Evolutionary conservation across 345 rosid species (phyloP).

Genomic region (Citrus medica): DNA sequence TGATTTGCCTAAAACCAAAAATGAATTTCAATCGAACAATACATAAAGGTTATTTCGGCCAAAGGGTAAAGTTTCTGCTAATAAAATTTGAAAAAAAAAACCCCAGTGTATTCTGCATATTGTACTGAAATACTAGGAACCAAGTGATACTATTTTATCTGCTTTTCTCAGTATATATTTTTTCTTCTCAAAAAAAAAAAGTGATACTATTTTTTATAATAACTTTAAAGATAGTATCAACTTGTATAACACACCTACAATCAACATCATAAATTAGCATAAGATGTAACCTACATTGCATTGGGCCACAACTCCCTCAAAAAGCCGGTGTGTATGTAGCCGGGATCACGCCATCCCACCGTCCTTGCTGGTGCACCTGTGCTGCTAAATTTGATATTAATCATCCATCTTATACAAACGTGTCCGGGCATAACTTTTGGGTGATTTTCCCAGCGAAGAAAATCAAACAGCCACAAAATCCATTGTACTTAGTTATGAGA

Average conservation of each 20-base stretch:
- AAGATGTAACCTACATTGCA: conserved; percentile 31
- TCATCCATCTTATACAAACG: neutral
- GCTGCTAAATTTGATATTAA: conserved; percentile 8
- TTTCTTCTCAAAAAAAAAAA: too few species aligned
- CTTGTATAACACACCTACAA: neutral
- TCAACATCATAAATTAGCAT: neutral
- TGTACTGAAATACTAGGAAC: neutral
- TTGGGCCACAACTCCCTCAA: conserved; percentile 72
- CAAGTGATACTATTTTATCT: neutral
- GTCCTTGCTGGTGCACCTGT: conserved; percentile 66
- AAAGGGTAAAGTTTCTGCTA: neutral
- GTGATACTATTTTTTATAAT: neutral
- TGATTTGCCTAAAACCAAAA: neutral
- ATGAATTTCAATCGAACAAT: neutral
- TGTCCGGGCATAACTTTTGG: neutral
- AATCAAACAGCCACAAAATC: neutral
- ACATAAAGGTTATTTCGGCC: neutral
- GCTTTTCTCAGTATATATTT: too few species aligned
- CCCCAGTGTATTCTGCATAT: neutral
- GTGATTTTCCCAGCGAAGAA: neutral
- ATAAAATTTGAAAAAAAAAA: neutral
- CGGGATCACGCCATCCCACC: conserved; percentile 86
- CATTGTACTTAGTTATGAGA: neutral
- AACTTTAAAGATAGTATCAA: neutral
- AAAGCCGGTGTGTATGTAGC: conserved; percentile 66